Conservation (phyloP, 2,329 filamentous ascomycete genomes). For the Colletotrichum theobromicola region DNA sequence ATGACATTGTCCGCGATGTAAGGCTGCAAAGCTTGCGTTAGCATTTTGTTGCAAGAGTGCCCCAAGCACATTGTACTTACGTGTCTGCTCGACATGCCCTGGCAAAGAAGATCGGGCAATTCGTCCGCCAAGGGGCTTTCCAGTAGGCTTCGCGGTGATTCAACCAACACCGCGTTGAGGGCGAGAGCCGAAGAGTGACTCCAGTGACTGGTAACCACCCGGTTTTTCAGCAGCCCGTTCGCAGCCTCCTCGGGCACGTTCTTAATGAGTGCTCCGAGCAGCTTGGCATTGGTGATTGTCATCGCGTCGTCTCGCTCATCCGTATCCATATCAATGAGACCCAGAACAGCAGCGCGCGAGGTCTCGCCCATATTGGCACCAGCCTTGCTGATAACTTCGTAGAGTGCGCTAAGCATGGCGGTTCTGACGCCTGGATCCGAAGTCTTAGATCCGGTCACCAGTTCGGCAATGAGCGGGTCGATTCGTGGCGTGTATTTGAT, state of each 20-base stretch:
- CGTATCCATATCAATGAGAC: conserved; percentile 84
- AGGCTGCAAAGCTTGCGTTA: conserved; percentile 52
- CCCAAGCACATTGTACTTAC: conserved; percentile 55
- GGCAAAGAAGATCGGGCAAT: conserved; percentile 75
- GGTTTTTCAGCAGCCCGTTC: conserved; percentile 63
- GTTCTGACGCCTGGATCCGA: conserved; percentile 84
- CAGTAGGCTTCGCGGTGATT: conserved; percentile 75
- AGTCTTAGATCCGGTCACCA: conserved; percentile 96
- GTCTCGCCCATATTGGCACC: conserved; percentile 93
- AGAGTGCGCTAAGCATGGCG: conserved; percentile 96
- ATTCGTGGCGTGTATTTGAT: conserved; percentile 96
- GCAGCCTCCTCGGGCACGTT: conserved; percentile 79
- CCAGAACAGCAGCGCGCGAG: conserved; percentile 84
- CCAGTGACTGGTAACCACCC: conserved; percentile 79
- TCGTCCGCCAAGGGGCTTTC: conserved; percentile 73
- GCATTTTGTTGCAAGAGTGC: neutral
- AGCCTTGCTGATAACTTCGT: conserved; percentile 95
- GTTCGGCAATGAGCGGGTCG: conserved; percentile 88
- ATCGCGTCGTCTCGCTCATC: conserved; percentile 79
- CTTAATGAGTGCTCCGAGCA: conserved; percentile 89
- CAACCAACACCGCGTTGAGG: conserved; percentile 86
- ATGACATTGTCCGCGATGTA: conserved; percentile 89
- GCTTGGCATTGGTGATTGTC: conserved; percentile 87
- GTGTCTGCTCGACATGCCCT: conserved; percentile 78
- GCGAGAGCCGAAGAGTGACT: conserved; percentile 82